Evolutionary conservation across 805 yeast species (phyloP).

Genomic region (Yarrowia sp.): DNA sequence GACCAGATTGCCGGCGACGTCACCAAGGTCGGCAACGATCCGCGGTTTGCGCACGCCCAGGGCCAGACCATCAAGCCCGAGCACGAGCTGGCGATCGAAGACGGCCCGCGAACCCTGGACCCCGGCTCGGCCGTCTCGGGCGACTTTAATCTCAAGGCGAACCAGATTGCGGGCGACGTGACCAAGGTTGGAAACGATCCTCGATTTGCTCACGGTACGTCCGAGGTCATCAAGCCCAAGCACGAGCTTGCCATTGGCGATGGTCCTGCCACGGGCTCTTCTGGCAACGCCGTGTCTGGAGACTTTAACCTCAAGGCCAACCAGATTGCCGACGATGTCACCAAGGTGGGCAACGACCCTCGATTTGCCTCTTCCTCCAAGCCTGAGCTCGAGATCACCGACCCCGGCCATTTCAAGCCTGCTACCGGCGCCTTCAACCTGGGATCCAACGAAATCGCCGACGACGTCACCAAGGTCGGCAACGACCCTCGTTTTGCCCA

Average conservation of each 20-base stretch:
- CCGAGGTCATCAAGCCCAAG: neutral
- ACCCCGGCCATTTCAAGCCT: neutral
- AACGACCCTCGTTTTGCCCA: neutral
- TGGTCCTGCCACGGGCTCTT: neutral
- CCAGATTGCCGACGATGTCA: neutral
- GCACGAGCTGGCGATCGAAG: conserved; percentile 1
- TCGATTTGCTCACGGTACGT: neutral
- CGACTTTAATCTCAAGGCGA: neutral
- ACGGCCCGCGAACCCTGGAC: neutral
- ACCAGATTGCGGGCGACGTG: neutral
- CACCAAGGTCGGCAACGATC: neutral
- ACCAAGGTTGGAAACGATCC: neutral
- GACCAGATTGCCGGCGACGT: neutral
- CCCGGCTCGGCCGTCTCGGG: conserved; percentile 11
- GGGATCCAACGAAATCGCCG: neutral
- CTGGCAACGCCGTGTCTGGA: too few relatives aligned
- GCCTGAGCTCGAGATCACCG: neutral
- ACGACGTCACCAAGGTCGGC: neutral
- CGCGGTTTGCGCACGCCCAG: neutral
- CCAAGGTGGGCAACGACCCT: neutral
- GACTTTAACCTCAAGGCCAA: neutral
- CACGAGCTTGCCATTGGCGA: neutral
- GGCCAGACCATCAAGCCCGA: neutral
- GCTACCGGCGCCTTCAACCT: neutral
- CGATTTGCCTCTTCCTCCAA: neutral